phyloP scores from a whole-genome alignment of 2,329 filamentous ascomycete species.

The Fusarium nematophilum region DNA sequence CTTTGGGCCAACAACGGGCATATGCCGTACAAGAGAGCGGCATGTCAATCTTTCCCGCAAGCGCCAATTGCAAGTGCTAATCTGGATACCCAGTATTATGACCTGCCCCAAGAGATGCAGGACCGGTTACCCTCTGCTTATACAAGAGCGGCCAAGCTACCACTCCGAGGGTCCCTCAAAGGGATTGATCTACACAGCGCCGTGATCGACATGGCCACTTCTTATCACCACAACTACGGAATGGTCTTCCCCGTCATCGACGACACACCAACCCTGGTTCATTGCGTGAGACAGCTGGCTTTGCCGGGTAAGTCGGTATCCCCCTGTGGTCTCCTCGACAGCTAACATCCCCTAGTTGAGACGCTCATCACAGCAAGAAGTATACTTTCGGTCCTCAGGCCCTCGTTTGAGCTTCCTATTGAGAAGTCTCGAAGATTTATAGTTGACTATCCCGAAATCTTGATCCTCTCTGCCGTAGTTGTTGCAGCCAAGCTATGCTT shows the following conservation, averaged over 20 bases:
- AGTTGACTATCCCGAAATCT: conserved; percentile 77
- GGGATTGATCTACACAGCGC: conserved; percentile 72
- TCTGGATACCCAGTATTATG: conserved; percentile 56
- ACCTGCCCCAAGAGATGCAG: conserved; percentile 73
- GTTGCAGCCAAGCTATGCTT: conserved; percentile 83
- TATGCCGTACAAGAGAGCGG: conserved; percentile 78
- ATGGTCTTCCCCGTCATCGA: conserved; percentile 81
- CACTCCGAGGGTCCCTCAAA: conserved; percentile 54
- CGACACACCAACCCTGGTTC: conserved; percentile 72
- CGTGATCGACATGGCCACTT: conserved; percentile 70
- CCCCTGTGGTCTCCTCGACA: not conserved
- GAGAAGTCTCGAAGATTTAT: conserved; percentile 57
- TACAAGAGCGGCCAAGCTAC: conserved; percentile 67
- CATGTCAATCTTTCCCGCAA: conserved; percentile 50
- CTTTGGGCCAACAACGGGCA: conserved; percentile 75
- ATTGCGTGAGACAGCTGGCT: conserved; percentile 76
- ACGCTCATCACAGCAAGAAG: conserved; percentile 45
- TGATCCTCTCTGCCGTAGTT: conserved; percentile 76
- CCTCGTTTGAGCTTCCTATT: conserved; percentile 64
- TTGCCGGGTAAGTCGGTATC: conserved; percentile 71
- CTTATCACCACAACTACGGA: conserved; percentile 75
- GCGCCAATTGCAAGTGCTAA: not conserved
- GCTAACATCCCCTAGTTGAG: conserved; percentile 66
- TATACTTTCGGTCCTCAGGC: conserved; percentile 64
- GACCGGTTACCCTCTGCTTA: conserved; percentile 72